These are phyloP conservation scores for Boletus edulis DNA, from an alignment of 768 basidiomycete genomes.

Conservation along the genomic window DNA sequence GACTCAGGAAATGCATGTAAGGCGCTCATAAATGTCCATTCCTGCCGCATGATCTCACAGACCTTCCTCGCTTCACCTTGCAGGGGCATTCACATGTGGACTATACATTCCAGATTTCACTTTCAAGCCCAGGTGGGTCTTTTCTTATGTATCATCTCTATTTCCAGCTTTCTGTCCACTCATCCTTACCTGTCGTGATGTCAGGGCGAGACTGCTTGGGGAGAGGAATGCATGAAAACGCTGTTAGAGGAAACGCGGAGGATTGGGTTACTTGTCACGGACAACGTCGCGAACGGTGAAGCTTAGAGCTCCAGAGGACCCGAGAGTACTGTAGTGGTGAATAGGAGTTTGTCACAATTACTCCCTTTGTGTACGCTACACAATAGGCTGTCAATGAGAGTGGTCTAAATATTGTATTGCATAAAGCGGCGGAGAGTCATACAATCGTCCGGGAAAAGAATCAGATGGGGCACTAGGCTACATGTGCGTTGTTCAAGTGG, in stretches of 20 bases:
- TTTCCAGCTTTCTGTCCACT: too few relatives aligned
- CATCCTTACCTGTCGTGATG: background rate
- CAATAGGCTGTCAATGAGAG: too few relatives aligned
- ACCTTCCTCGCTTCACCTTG: too few relatives aligned
- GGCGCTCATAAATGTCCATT: background rate
- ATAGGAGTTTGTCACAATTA: too few relatives aligned
- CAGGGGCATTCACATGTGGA: conserved; percentile 18
- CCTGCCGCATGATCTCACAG: background rate
- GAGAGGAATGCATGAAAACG: conserved; percentile 11
- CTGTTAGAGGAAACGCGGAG: conserved; percentile 16
- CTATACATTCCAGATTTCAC: conserved; percentile 14
- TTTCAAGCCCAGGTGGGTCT: conserved; percentile 12
- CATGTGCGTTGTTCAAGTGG: too few relatives aligned
- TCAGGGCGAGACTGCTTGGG: conserved; percentile 20
- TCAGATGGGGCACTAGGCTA: too few relatives aligned
- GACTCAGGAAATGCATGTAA: conserved; percentile 10
- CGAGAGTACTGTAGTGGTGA: too few relatives aligned
- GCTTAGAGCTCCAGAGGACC: too few relatives aligned
- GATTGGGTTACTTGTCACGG: conserved; percentile 12
- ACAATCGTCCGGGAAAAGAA: too few relatives aligned
- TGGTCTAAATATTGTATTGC: too few relatives aligned
- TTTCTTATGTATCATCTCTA: background rate
- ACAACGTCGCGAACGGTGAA: background rate
- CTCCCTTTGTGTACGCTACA: too few relatives aligned
- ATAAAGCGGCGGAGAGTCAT: too few relatives aligned